These are phyloP conservation scores for Blepharisma undulans DNA, from an alignment of 169 alveolate genomes.

Conservation along the genomic window DNA sequence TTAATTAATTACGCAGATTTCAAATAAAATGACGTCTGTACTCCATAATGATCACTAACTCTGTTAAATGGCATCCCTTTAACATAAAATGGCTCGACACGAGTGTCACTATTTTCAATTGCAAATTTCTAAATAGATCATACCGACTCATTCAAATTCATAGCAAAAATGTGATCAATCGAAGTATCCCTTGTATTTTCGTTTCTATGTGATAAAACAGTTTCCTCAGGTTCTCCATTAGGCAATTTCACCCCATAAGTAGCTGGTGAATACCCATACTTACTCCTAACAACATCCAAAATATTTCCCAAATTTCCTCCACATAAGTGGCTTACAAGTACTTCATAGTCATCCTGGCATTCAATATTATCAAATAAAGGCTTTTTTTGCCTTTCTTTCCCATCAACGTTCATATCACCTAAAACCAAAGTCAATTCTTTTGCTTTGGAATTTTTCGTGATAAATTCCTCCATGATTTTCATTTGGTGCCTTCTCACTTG, in stretches of 20 bases:
- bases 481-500: constrained; percentile 44
- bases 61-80: not conserved
- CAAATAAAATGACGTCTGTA: not conserved
- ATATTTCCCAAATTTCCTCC: not conserved
- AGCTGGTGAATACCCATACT: constrained; percentile 11
- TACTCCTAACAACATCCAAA: not conserved
- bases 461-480: constrained; percentile 39
- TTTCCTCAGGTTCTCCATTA: constrained; percentile 31
- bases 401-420: constrained; percentile 39
- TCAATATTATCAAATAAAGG: not conserved
- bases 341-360: not conserved
- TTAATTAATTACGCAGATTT: no score
- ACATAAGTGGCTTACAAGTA: not conserved
- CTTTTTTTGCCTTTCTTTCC: not conserved
- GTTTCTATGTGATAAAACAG: not conserved
- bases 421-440: not conserved
- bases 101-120: not conserved
- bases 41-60: constrained; percentile 24
- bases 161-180: not conserved
- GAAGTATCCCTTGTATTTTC: not conserved
- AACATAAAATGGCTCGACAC: not conserved
- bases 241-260: not conserved
- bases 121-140: not conserved
- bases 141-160: not conserved
- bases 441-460: not conserved